Conservation (phyloP, 129 eudicot species). For the Tagetes erecta region DNA sequence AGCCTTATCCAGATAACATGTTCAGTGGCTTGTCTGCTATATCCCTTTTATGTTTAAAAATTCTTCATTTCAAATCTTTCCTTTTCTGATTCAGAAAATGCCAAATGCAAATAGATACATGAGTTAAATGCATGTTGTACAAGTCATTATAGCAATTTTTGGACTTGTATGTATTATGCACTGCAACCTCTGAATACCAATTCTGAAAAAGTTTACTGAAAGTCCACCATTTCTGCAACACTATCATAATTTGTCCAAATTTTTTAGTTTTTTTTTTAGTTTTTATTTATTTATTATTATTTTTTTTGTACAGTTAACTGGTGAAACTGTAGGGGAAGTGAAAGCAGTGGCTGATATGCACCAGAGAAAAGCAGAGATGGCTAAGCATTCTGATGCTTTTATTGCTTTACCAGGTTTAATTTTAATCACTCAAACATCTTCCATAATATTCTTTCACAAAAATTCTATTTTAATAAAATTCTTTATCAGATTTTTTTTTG, state of each 20-base stretch:
- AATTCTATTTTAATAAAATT: constrained; percentile 14
- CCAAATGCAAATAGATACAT: neutral
- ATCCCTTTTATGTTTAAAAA: constrained; percentile 30
- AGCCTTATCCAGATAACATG: constrained; percentile 49
- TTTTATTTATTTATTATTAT: constrained; percentile 12
- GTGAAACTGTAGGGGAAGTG: constrained; percentile 99
- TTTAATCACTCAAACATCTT: constrained; percentile 15
- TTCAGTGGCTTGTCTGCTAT: constrained; percentile 36
- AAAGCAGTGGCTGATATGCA: constrained; percentile 99
- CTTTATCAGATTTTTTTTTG: neutral
- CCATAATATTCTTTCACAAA: constrained; percentile 28
- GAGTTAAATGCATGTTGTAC: constrained; percentile 32
- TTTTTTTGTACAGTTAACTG: constrained; percentile 74
- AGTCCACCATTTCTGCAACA: constrained; percentile 42
- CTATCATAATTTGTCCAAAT: constrained; percentile 6
- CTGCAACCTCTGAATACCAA: constrained; percentile 26
- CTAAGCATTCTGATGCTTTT: constrained; percentile 97
- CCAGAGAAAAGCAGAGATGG: constrained; percentile 99
- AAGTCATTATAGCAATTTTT: constrained; percentile 18
- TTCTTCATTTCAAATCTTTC: constrained; percentile 32
- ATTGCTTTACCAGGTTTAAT: constrained; percentile 92
- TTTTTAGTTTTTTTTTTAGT: neutral
- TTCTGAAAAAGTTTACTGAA: constrained; percentile 33
- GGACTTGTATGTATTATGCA: constrained; percentile 21
- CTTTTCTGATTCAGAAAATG: constrained; percentile 34